Evolutionary conservation across 306 rosid genomes (phyloP).

Genomic region (Malus sieversii): DNA sequence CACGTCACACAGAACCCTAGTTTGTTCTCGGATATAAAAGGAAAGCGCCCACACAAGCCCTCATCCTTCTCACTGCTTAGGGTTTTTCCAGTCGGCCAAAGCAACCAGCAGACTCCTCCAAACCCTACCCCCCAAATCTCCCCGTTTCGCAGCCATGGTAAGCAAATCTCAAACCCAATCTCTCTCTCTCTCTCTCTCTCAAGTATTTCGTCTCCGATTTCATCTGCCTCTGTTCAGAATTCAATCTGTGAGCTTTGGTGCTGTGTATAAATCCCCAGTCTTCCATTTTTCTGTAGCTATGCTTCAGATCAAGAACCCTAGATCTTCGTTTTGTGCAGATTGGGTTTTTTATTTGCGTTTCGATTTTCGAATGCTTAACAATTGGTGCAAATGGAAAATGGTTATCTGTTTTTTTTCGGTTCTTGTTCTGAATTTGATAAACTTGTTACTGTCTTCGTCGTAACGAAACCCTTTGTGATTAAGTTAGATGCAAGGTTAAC

Average conservation of each 20-base stretch:
- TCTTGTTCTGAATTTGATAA: background rate
- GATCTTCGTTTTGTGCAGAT: background rate
- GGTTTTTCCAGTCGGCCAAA: constrained; percentile 14
- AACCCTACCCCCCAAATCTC: background rate
- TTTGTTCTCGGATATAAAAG: background rate
- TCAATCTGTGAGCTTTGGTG: background rate
- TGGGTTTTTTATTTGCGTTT: background rate
- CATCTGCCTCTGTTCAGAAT: background rate
- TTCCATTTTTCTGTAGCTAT: background rate
- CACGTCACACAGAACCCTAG: constrained; percentile 26
- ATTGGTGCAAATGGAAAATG: background rate
- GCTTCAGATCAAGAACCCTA: background rate
- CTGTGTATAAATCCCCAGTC: background rate
- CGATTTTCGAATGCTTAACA: background rate
- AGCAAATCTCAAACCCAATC: background rate
- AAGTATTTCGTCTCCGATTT: background rate
- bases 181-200: background rate
- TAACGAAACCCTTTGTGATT: background rate
- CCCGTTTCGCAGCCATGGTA: constrained; percentile 30
- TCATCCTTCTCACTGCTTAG: background rate
- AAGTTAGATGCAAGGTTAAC: background rate
- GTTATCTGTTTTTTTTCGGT: no score
- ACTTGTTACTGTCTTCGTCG: background rate
- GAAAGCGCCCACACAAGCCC: background rate
- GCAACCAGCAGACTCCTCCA: background rate